Base-by-base conservation (phyloP, 1,284 basidiomycete genomes). In the Ceratobasidium sp. region DNA sequence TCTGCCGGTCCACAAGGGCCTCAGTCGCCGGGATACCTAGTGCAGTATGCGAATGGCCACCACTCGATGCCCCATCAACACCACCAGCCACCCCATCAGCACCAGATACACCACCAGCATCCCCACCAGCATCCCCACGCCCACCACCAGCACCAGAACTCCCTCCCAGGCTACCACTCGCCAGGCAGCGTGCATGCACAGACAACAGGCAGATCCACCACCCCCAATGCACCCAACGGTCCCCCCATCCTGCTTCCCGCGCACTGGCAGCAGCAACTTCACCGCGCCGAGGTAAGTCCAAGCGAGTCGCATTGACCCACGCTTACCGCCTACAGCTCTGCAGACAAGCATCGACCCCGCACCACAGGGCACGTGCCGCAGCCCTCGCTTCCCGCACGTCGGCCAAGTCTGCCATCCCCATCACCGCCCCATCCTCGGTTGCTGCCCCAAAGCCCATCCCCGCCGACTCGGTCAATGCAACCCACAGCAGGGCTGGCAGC, bases 341-440 rank as follows among this genome's bases (percentile, higher is more conserved):
- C 72, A 87, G 91, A 73, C 85, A 87, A 20, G 88, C 88, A 40
- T 85, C 88, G 72, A 89, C 88, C 4, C 89, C 90, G 0, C 90
- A 92, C 76, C 90, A 92, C 75, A 86, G 91, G 71, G 91, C 91
- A 27, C 84, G 90, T 53, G 87, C 89, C 35, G 91, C 86, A 74
- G 90, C 90, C 62, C 87, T 92, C 84, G 89, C 91, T 47, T 88
- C 89, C 34, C 85, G 91, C 57, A 88, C 88, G 10, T 84, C 90
- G 68, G 81, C 88, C 43, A 93, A 92, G 80, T 85, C 89, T 38
- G 89, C 90, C 40, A 91, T 93, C 73, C 86, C 90, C 42, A 93
- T 93, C 77, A 91, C 90, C 67, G 91, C 93, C 75, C 91, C 91
- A 10, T 92, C 92, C 31, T n/a, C 75, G 80, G 57, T 55, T 62